Evolutionary conservation across 371 early-diverging fungal species (phyloP).

Genomic region (Mucor saturninus): DNA sequence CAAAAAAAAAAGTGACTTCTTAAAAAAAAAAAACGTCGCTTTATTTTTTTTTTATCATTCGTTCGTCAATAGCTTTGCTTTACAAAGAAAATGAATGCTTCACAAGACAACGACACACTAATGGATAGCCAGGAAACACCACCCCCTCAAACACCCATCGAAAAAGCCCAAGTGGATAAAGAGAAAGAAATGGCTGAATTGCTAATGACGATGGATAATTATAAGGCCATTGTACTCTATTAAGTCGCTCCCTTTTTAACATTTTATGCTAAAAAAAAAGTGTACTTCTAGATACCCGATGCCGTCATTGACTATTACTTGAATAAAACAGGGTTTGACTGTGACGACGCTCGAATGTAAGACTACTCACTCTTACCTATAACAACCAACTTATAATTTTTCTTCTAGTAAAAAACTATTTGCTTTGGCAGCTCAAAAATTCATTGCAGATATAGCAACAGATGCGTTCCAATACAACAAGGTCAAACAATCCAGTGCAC

Average conservation of each 20-base stretch:
- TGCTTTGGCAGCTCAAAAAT: slow-evolving; percentile 94
- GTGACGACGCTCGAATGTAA: slow-evolving; percentile 86
- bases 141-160: slow-evolving; percentile 4
- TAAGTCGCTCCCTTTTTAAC: not conserved
- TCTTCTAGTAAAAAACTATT: slow-evolving; percentile 78
- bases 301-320: slow-evolving; percentile 95
- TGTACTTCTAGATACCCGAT: slow-evolving; percentile 90
- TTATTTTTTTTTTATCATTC: not conserved
- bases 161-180: slow-evolving; percentile 13
- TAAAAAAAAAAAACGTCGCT: not conserved
- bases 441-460: slow-evolving; percentile 90
- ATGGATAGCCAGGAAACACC: not conserved
- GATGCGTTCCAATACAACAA: slow-evolving; percentile 94
- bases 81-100: not conserved
- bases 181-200: slow-evolving; percentile 71
- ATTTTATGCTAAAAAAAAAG: not conserved
- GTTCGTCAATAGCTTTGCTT: no score
- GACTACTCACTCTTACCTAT: not conserved
- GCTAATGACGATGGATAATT: slow-evolving; percentile 85
- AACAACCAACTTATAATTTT: not conserved
- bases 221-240: slow-evolving; percentile 75
- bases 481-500: slow-evolving; percentile 73
- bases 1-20: not conserved
- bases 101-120: not conserved
- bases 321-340: slow-evolving; percentile 90